Evolutionary conservation across 306 rosid species (phyloP), one percentile per base, ranked within the genome.

Genomic region (Vigna unguiculata): DNA sequence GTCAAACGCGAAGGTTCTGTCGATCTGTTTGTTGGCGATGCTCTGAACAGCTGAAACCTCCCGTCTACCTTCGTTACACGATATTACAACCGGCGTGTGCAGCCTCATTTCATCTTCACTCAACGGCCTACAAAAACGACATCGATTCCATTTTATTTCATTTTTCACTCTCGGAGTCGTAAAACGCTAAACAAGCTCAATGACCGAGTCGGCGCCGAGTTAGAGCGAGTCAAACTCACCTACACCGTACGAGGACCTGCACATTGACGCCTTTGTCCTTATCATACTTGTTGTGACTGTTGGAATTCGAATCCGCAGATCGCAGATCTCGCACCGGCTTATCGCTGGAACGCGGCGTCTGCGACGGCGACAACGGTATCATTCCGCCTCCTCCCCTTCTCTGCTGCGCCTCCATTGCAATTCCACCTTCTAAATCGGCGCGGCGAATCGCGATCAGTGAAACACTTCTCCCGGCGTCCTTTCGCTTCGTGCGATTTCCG

Each of bases 21-120:
- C 99, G 85, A 96, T 96, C 90, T 96, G 99, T 89, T 96, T 96
- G 83, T 96, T 96, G 77, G 99, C 99, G 71, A 96, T 92, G 79
- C 22, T 89, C 90, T 96, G 99, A 21, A 96, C 72, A 36, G 99
- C 99, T 12, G 80, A 84, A 74, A 96, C 97, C 71, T 96, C 99
- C 75, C 88, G 86, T 80, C 97, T 84, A 38, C 77, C 79, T 52
- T 96, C 99, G 73, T 88, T 82, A 72, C 99, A 96, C 34, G 99
- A 86, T 80, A 96, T 85, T 84, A 96, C 99, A 58, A 91, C 97
- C 1, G 99, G 99, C 11, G 99, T 96, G 64, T 93, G 93, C 59
- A 93, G 57, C 74, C 91, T 87, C 86, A 48, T 57, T 80, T 96
- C 99, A 30, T 96, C 99, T 72, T 96, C 99, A 80, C 92, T 89